phyloP scores from a whole-genome alignment of 1,284 basidiomycete genomes.

The Moesziomyces sp. region DNA sequence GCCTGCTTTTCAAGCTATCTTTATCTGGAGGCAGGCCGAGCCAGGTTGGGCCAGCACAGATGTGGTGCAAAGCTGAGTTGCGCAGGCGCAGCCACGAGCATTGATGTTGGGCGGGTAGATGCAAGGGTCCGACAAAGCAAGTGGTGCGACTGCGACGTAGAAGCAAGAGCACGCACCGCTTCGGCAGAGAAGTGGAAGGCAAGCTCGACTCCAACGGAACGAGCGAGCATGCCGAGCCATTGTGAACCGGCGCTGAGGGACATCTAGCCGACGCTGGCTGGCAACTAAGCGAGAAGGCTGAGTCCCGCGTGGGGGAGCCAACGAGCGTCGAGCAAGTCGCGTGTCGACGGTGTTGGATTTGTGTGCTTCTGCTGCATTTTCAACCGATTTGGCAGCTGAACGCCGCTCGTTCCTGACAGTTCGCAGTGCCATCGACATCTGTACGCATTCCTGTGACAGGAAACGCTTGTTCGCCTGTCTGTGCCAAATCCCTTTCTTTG shows the following conservation, averaged over 20 bases:
- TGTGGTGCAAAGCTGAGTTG: conserved; percentile 11
- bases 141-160: not conserved
- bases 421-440: too few relatives aligned
- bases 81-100: not conserved
- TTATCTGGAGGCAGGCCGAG: too few relatives aligned
- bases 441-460: not conserved
- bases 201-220: not conserved
- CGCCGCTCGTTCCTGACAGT: not conserved
- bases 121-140: not conserved
- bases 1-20: too few relatives aligned
- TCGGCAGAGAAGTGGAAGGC: too few relatives aligned
- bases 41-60: not conserved
- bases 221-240: not conserved
- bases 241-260: not conserved
- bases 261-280: not conserved
- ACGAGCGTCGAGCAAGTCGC: not conserved
- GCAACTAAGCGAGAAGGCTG: not conserved
- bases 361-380: not conserved
- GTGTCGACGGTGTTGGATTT: not conserved
- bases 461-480: too few relatives aligned
- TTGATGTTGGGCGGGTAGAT: too few relatives aligned
- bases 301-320: not conserved
- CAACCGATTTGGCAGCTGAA: not conserved
- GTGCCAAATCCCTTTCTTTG: too few relatives aligned
- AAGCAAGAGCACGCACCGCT: not conserved